Conservation (phyloP, 768 basidiomycete genomes). For the Epithele typhae region DNA sequence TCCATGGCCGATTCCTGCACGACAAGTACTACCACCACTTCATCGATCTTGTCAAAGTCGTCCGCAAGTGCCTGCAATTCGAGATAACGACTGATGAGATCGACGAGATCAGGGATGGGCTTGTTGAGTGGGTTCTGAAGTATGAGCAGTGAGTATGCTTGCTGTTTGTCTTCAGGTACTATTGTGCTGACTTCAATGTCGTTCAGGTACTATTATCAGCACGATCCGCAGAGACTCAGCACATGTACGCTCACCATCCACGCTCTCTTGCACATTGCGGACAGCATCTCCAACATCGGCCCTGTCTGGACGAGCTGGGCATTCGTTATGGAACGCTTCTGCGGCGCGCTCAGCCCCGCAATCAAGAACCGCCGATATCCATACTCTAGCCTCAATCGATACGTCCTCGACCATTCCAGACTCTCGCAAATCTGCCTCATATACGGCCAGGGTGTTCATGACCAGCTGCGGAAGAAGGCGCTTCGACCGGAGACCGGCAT, state of each 20-base stretch:
- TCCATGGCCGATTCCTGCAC: constrained; percentile 28
- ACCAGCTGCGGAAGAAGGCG: neutral
- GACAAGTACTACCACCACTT: constrained; percentile 39
- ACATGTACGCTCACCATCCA: constrained; percentile 31
- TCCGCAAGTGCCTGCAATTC: constrained; percentile 35
- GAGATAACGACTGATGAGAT: constrained; percentile 28
- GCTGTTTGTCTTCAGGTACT: too few relatives aligned
- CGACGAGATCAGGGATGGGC: constrained; percentile 23
- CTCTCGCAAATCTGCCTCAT: constrained; percentile 13
- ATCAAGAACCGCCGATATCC: constrained; percentile 19
- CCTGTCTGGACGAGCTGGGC: constrained; percentile 27
- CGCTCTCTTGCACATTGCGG: constrained; percentile 27
- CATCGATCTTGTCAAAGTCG: constrained; percentile 32
- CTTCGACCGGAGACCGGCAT: neutral
- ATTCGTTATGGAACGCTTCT: constrained; percentile 28
- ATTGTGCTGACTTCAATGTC: too few relatives aligned
- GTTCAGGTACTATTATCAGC: constrained; percentile 28
- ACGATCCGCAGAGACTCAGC: constrained; percentile 17
- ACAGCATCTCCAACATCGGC: constrained; percentile 20
- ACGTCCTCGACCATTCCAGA: constrained; percentile 8
- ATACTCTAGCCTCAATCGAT: constrained; percentile 14
- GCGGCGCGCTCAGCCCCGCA: constrained; percentile 18
- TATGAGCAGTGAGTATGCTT: constrained; percentile 39
- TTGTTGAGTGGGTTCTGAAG: constrained; percentile 32
- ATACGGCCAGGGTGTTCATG: constrained; percentile 1